Conservation (phyloP, 345 rosid species). For the Syzygium grande region DNA sequence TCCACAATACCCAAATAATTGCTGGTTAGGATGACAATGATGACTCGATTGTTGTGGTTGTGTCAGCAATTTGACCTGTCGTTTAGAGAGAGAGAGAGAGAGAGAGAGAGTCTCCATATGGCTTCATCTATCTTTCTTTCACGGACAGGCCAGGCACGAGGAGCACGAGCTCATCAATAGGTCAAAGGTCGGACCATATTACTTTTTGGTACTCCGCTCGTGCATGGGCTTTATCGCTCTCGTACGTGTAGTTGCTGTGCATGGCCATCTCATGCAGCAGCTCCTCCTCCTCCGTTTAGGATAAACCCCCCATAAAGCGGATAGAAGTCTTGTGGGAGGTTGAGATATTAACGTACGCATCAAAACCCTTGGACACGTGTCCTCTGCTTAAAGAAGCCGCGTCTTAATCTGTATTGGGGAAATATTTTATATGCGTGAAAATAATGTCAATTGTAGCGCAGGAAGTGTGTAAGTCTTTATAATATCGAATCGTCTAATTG, state of each 20-base stretch:
- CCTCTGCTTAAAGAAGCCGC: background rate
- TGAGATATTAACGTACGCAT: background rate
- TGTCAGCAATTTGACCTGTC: background rate
- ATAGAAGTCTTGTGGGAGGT: background rate
- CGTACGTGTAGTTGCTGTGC: background rate
- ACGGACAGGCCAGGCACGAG: background rate
- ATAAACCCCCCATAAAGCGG: background rate
- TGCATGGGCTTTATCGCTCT: background rate
- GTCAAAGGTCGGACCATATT: background rate
- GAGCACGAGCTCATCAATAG: background rate
- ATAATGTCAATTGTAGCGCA: background rate
- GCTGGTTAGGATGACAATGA: background rate
- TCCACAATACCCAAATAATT: background rate
- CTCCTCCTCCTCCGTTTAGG: background rate
- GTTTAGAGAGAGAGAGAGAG: background rate
- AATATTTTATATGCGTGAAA: background rate
- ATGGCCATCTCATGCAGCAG: background rate
- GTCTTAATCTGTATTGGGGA: no score
- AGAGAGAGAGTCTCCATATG: background rate
- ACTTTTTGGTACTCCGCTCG: background rate
- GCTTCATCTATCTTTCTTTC: background rate
- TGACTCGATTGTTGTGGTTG: background rate
- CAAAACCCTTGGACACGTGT: background rate
- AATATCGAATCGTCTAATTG: background rate
- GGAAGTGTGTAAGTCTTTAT: background rate